A percentile compares a stretch with the other conserved stretches of the same genome.
Evolutionary conservation across 2,329 filamentous ascomycete genomes (phyloP).

Genomic region (Chaetomiaceae sp.): DNA sequence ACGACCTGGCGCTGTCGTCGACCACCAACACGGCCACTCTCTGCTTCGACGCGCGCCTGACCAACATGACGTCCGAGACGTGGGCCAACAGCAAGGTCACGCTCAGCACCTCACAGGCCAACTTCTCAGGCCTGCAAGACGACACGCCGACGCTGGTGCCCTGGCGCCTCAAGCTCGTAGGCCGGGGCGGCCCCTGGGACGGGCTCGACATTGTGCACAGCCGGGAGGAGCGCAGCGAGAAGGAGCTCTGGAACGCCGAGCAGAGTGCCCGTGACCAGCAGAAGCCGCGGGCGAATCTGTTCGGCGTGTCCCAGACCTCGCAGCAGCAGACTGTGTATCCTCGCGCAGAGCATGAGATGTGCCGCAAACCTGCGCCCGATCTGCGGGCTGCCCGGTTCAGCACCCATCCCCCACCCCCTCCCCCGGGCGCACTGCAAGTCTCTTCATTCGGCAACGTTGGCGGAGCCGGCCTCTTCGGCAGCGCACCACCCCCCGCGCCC

Average conservation of each 20-base stretch:
- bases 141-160: conserved; percentile 47
- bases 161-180: conserved; percentile 50
- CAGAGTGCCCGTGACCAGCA: conserved; percentile 21
- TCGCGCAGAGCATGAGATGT: no score
- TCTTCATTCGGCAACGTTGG: no score
- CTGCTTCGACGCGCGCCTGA: conserved; percentile 56
- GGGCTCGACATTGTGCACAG: conserved; percentile 32
- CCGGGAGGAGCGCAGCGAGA: conserved; percentile 33
- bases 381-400: no score
- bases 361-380: no score
- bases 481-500: no score
- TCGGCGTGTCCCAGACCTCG: conserved; percentile 25
- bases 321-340: background rate
- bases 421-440: no score
- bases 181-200: conserved; percentile 21
- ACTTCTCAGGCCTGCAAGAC: conserved; percentile 50
- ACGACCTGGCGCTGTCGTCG: conserved; percentile 57
- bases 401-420: no score
- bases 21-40: conserved; percentile 45
- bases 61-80: conserved; percentile 56
- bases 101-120: conserved; percentile 58
- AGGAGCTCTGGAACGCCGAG: conserved; percentile 26
- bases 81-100: conserved; percentile 56
- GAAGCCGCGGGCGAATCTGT: conserved; percentile 31
- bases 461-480: no score